Conservation (phyloP, 2,329 filamentous ascomycete species). For the Corinectria fuckeliana region DNA sequence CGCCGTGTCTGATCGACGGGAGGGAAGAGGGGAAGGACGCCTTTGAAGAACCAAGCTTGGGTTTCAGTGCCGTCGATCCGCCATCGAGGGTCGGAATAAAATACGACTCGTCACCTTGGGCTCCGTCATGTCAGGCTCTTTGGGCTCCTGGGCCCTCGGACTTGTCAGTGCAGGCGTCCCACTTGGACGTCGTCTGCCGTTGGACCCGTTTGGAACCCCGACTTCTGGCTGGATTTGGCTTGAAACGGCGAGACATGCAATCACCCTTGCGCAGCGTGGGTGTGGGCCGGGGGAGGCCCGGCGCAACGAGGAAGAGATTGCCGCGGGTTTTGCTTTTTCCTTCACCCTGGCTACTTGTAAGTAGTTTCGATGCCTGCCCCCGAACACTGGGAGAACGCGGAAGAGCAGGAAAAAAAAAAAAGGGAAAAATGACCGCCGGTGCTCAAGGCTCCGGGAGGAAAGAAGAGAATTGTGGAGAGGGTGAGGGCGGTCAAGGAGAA, state of each 20-base stretch:
- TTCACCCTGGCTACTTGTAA: too few species aligned
- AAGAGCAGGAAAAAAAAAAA: too few species aligned
- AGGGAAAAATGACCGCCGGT: neutral
- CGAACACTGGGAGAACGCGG: slow-evolving; percentile 4
- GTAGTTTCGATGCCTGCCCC: neutral
- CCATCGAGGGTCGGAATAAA: slow-evolving; percentile 11
- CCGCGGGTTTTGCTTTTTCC: neutral
- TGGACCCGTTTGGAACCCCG: too few species aligned
- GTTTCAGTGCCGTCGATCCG: slow-evolving; percentile 21
- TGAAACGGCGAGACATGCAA: neutral
- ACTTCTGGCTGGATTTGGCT: neutral
- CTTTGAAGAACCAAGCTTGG: slow-evolving; percentile 14
- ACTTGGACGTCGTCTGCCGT: too few species aligned
- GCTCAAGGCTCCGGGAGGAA: neutral
- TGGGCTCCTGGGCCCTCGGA: neutral
- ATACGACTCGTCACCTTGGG: slow-evolving; percentile 26
- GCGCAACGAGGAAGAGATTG: neutral
- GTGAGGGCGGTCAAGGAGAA: slow-evolving; percentile 17
- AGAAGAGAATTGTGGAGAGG: slow-evolving; percentile 9
- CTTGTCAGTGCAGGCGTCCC: too few species aligned
- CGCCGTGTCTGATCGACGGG: slow-evolving; percentile 19
- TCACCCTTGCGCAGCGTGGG: neutral
- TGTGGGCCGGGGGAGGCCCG: neutral
- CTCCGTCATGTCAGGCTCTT: neutral
- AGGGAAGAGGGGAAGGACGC: slow-evolving; percentile 37